Base-by-base conservation (phyloP, 169 alveolate genomes). In the Cryptosporidium ubiquitum region DNA sequence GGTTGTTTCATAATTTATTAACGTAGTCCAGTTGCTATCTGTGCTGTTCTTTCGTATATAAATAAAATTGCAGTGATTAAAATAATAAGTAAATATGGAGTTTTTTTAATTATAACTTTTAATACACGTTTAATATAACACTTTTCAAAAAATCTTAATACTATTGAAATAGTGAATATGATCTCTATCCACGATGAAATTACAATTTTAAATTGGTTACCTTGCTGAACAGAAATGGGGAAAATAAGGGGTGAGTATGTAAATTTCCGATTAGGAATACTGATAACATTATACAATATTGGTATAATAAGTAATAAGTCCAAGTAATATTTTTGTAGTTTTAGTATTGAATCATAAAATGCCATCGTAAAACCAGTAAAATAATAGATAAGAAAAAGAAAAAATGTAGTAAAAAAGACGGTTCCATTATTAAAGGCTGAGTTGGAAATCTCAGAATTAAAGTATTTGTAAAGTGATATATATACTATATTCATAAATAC, bases 41-140 rank as follows among this genome's bases (percentile, higher is more conserved):
- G 61, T 20, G 35, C 39, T n/a, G 85, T 57, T n/a, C 85, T 73
- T 40, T 73, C 85, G 51, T 73, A 73, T 31, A 73, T 39, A 40
- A 73, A 73, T 33, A 26, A 73, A n/a, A 55, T 23, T 1, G 33
- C 7, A 10, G 85, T 73, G 10, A 40, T 20, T 9, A 35, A 10
- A n/a, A 58, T 52, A 14, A 40, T 49, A 16, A 73, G 70, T 55
- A 73, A 31, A 39, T 55, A 73, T n/a, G 85, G 85, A 3, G 35
- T 33, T 37, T 73, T 58, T 16, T 49, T 33, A 12, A 73, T 31
- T 52, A 52, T 6, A 29, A 33, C 12, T 35, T 51, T 18, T 29
- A 18, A 4, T n/a, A 3, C 55, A 16, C 39, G 14, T 14, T 73
- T 12, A 51, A 73, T 33, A 12, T 57, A 31, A 55, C 23, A 10